A percentile compares a stretch with the other conserved stretches of the same genome.
These are phyloP conservation scores for Chlamydomonas schloesseri DNA, from an alignment of 139 green algal genomes.

Conservation along the genomic window DNA sequence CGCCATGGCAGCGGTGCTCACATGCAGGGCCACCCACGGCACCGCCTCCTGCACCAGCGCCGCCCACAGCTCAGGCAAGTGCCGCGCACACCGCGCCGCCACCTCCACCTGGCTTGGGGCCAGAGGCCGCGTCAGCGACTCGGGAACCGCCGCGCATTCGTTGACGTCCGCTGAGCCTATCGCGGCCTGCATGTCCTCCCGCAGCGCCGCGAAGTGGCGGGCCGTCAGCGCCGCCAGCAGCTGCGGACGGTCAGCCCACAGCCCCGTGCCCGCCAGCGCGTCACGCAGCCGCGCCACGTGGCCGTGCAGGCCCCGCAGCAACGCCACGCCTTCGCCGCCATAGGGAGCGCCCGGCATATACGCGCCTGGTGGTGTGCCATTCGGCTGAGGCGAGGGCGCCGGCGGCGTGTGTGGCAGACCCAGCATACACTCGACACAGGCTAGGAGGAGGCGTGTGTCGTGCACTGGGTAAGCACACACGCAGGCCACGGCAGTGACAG, in stretches of 20 bases:
- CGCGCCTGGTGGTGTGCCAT: too few species aligned
- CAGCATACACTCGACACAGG: background rate
- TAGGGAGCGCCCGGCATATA: too few species aligned
- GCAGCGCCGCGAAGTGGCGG: background rate
- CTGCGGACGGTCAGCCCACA: background rate
- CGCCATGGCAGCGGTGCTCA: background rate
- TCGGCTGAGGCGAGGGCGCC: background rate
- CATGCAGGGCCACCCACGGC: slow-evolving; percentile 15
- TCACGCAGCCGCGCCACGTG: background rate
- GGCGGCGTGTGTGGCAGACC: background rate
- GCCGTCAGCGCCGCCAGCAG: background rate
- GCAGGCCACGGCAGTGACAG: too few species aligned
- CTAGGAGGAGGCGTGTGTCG: background rate
- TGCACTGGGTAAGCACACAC: background rate
- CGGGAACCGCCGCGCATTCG: too few species aligned
- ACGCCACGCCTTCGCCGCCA: too few species aligned
- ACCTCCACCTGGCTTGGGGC: background rate
- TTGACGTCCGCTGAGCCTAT: background rate
- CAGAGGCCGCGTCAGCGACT: background rate
- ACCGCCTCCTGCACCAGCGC: slow-evolving; percentile 18
- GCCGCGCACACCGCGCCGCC: background rate
- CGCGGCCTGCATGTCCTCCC: background rate
- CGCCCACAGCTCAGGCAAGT: slow-evolving; percentile 44
- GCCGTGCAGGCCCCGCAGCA: background rate
- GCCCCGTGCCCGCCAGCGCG: background rate